These are phyloP conservation scores for Amniculicola lignicola DNA, from an alignment of 495 filamentous ascomycete species.

Conservation along the genomic window DNA sequence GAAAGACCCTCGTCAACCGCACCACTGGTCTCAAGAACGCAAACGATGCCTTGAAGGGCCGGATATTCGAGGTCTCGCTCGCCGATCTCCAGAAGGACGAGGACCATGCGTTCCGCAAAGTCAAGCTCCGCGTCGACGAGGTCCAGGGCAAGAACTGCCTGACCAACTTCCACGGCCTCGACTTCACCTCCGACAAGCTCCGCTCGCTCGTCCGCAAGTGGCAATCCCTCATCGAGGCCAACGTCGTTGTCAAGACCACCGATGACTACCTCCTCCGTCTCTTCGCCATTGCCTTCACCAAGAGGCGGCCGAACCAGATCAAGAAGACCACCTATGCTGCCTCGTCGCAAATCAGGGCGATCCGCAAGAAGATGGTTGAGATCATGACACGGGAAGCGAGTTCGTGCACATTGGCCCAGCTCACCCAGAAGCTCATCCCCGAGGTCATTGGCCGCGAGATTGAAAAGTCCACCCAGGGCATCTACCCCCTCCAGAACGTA, in stretches of 20 bases:
- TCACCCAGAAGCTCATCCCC: conserved; percentile 95
- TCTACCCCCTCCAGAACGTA: conserved; percentile 99
- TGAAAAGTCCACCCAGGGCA: conserved; percentile 98
- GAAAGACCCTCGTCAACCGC: conserved; percentile 98
- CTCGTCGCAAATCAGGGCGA: conserved; percentile 91
- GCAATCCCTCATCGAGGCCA: conserved; percentile 98
- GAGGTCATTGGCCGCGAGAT: conserved; percentile 99
- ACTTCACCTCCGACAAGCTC: conserved; percentile 99
- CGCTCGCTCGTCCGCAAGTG: conserved; percentile 98
- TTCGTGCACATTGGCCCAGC: conserved; percentile 87
- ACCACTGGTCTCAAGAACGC: conserved; percentile 99
- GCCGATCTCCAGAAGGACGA: conserved; percentile 99
- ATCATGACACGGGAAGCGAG: conserved; percentile 95
- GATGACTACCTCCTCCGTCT: conserved; percentile 98
- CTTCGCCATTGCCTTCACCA: conserved; percentile 98
- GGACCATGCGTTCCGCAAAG: conserved; percentile 98
- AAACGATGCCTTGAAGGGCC: conserved; percentile 96
- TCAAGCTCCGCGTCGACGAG: conserved; percentile 98
- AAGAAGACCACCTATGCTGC: conserved; percentile 99
- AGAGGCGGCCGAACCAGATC: conserved; percentile 97
- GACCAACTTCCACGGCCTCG: conserved; percentile 99
- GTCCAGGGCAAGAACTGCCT: conserved; percentile 99
- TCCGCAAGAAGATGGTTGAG: conserved; percentile 99
- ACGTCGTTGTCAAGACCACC: conserved; percentile 98
- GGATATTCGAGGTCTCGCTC: conserved; percentile 97